Evolutionary conservation across 2,329 filamentous ascomycete genomes (phyloP).

Genomic region (Lecanoromycetidae sp.): DNA sequence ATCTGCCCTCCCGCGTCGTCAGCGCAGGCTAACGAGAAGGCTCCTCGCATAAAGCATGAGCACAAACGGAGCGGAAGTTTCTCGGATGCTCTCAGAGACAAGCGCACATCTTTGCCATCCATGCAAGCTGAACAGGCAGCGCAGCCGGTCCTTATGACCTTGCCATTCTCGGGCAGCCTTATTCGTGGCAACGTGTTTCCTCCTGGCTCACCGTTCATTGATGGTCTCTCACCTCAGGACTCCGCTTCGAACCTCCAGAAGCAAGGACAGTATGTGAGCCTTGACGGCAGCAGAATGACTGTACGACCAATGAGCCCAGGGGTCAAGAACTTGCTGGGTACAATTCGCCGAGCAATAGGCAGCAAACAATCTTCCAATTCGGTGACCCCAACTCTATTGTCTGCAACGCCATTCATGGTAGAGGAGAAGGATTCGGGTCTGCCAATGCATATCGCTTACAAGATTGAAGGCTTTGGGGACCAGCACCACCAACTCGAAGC

Average conservation of each 20-base stretch:
- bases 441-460: conserved; percentile 34
- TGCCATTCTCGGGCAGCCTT: conserved; percentile 66
- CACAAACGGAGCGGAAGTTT: conserved; percentile 84
- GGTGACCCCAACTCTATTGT: conserved; percentile 4
- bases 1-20: conserved; percentile 21
- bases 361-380: conserved; percentile 28
- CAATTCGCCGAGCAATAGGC: conserved; percentile 70
- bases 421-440: conserved; percentile 28
- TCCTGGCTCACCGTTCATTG: conserved; percentile 69
- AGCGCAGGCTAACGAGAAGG: conserved; percentile 22
- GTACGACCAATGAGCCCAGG: conserved; percentile 47
- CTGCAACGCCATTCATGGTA: conserved; percentile 11
- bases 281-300: conserved; percentile 35
- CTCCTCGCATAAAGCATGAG: conserved; percentile 27
- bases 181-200: conserved; percentile 78
- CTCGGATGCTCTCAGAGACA: conserved; percentile 67
- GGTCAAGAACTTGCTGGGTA: conserved; percentile 76
- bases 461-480: conserved; percentile 33
- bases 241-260: conserved; percentile 14
- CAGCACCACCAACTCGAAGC: conserved; percentile 25
- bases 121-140: conserved; percentile 32
- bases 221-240: conserved; percentile 42
- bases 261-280: conserved; percentile 8
- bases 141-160: conserved; percentile 42
- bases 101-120: conserved; percentile 42